Evolutionary conservation across 495 filamentous ascomycete species (phyloP).

Genomic region (Annulohypoxylon moriforme): DNA sequence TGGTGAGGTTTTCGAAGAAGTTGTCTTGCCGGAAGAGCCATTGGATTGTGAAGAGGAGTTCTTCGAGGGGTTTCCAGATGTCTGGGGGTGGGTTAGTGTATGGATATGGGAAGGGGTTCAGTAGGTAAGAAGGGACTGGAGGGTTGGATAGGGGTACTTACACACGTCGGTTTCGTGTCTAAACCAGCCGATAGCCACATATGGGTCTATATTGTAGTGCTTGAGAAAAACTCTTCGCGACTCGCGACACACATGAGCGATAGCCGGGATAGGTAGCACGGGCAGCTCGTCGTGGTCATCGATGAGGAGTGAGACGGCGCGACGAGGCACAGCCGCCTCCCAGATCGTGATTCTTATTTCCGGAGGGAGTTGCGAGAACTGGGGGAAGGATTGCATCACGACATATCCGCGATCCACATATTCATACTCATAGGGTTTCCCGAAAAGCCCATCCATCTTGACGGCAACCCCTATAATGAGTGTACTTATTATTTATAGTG

Average conservation of each 20-base stretch:
- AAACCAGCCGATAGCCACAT: neutral
- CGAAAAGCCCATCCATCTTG: neutral
- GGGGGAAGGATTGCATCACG: slow-evolving; percentile 13
- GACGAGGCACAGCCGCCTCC: slow-evolving; percentile 49
- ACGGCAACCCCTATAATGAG: neutral
- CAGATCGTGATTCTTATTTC: slow-evolving; percentile 62
- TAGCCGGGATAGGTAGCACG: neutral
- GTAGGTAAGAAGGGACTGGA: no score
- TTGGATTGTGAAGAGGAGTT: neutral
- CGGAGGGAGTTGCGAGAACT: slow-evolving; percentile 56
- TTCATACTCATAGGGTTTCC: no score
- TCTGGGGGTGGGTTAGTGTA: neutral
- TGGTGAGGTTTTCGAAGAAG: neutral
- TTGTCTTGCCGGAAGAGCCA: neutral
- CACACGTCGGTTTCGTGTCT: neutral
- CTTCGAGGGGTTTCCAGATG: neutral
- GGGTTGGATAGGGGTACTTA: neutral
- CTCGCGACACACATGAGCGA: neutral
- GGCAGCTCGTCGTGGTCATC: neutral
- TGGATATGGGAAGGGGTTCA: no score
- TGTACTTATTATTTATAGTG: no score
- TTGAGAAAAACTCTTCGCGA: neutral
- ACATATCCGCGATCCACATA: neutral
- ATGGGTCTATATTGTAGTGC: neutral
- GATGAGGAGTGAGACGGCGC: neutral